phyloP scores from a whole-genome alignment of 192 early-diverging fungal species.

The Coemansia sp. region DNA sequence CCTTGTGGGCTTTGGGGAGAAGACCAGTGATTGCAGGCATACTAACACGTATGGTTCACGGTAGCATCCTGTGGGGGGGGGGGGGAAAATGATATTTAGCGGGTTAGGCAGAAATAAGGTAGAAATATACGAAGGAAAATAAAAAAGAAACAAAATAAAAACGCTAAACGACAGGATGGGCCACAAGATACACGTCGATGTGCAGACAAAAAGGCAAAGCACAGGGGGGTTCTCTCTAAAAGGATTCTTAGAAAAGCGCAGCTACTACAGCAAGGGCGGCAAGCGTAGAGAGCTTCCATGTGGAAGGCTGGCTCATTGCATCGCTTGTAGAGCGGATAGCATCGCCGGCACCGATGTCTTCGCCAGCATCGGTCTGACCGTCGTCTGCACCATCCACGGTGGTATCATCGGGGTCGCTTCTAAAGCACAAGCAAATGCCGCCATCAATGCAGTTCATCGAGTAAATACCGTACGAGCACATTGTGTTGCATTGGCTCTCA shows the following conservation, averaged over 20 bases:
- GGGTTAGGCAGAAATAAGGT: too few relatives aligned
- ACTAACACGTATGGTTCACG: too few relatives aligned
- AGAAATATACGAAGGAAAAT: neutral
- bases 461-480: slow-evolving; percentile 38
- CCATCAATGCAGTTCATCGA: slow-evolving; percentile 40
- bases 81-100: too few relatives aligned
- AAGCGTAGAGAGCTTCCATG: slow-evolving; percentile 18
- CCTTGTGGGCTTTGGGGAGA: too few relatives aligned
- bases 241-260: slow-evolving; percentile 21
- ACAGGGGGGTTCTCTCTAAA: too few relatives aligned
- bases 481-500: slow-evolving; percentile 40
- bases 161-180: too few relatives aligned
- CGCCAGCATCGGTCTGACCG: slow-evolving; percentile 5
- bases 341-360: neutral
- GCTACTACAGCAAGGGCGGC: slow-evolving; percentile 20
- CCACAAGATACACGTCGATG: too few relatives aligned
- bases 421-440: slow-evolving; percentile 43
- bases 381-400: too few relatives aligned
- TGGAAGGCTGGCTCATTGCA: slow-evolving; percentile 3
- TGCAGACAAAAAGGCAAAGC: too few relatives aligned
- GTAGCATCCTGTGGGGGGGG: too few relatives aligned
- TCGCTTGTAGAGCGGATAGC: slow-evolving; percentile 4
- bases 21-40: too few relatives aligned
- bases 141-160: slow-evolving; percentile 3
- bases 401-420: slow-evolving; percentile 15